phyloP scores from a whole-genome alignment of 2,329 filamentous ascomycete species.

The Cephalotrichum gorgonifer region DNA sequence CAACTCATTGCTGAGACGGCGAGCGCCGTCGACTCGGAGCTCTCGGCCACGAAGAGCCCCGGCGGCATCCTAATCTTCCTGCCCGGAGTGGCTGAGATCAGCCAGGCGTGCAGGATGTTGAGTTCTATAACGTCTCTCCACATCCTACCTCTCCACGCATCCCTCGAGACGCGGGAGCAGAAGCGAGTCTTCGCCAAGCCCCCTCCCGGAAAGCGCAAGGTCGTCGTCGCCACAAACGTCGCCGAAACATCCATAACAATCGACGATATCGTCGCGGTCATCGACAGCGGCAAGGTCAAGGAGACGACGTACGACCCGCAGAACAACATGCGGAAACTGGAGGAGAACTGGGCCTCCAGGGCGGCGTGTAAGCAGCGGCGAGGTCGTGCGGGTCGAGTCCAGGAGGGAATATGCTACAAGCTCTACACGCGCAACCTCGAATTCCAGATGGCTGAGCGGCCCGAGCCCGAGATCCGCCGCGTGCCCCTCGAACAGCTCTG shows the following conservation, averaged over 20 bases:
- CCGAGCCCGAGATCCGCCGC: conserved; percentile 86
- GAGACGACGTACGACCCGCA: conserved; percentile 89
- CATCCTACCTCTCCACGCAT: conserved; percentile 83
- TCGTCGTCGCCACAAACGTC: conserved; percentile 92
- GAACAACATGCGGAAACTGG: conserved; percentile 88
- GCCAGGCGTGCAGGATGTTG: conserved; percentile 62
- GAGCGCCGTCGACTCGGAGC: conserved; percentile 66
- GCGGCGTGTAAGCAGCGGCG: conserved; percentile 91
- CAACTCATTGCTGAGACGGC: conserved; percentile 73
- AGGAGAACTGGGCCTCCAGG: conserved; percentile 89
- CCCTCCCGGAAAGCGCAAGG: conserved; percentile 73
- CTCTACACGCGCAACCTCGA: conserved; percentile 84
- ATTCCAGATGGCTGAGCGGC: conserved; percentile 73
- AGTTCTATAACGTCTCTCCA: conserved; percentile 54
- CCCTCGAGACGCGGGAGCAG: conserved; percentile 79
- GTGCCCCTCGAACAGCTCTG: conserved; percentile 93
- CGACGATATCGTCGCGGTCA: conserved; percentile 90
- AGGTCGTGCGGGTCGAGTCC: conserved; percentile 86
- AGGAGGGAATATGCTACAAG: conserved; percentile 88
- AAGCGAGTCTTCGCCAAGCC: conserved; percentile 71
- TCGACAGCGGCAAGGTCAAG: conserved; percentile 91
- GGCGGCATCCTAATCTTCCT: conserved; percentile 95
- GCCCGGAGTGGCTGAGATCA: conserved; percentile 86
- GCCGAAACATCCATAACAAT: conserved; percentile 98
- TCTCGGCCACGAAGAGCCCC: conserved; percentile 49